Base-by-base conservation (phyloP, 257 asterid genomes). In the Solanum gandarillasii region DNA sequence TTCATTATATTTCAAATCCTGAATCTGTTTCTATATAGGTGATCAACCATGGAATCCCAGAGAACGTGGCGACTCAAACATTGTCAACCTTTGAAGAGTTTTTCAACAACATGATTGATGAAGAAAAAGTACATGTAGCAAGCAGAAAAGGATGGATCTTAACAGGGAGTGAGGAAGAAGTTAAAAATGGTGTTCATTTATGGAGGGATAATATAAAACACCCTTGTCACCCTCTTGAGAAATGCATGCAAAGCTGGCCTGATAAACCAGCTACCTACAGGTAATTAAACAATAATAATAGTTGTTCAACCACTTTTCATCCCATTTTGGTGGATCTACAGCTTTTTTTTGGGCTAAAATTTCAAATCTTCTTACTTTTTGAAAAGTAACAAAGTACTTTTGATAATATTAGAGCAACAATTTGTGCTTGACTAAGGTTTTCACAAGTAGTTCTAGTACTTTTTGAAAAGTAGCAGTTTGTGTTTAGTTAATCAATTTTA, bases 141-240 rank as follows among this genome's bases (percentile, higher is more conserved):
- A n/a, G n/a, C n/a, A n/a, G n/a, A n/a, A n/a, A n/a, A 9, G 89
- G 88, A 20, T 89, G 92, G 93, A 76, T 89, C 11, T 92, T 58
- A 86, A 46, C 89, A 81, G 84, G 12, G 14, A 89, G 91, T 31
- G 13, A 74, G 2, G 60, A 88, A 48, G 87, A 90, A 65, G 85
- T 70, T 52, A 43, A 75, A 25, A 89, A 88, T 55, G 88, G 89
- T 39, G 35, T 86, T 2, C 90, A 90, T 84, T 88, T 41, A 72
- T 90, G 92, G 92, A 86, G 92, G 35, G 92, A 88, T 32, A 88
- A 62, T 83, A 36, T 90, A 23, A 87, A 87, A 34, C 90, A 87
- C 73, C 84, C 58, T 39, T 85, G 90, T 87, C 86, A 87, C 83
- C 93, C 92, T 43, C 58, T 87, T 12, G 87, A 85, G 23, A 89